Base-by-base conservation (phyloP, 768 basidiomycete species). In the Trametes cubensis region DNA sequence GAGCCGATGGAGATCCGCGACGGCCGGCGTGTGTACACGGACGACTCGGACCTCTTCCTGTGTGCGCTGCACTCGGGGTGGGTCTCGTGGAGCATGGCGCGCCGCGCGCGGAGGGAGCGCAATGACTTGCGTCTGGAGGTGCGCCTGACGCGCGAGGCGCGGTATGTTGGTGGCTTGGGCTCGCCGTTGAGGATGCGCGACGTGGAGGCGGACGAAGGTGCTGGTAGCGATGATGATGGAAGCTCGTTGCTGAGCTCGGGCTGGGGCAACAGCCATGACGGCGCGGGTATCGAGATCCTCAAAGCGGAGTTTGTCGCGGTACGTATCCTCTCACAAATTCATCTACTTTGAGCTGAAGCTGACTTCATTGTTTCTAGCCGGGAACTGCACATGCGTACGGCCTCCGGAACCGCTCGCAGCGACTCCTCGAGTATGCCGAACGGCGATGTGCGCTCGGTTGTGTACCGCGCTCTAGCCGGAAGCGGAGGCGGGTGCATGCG, bases 201-300 rank as follows among this genome's bases (percentile, higher is more conserved):
- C 23, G 57, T 7, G 52, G 41, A 21, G 23, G 40, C 51, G 40
- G 58, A 61, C 44, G 62, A 47, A 14, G 63, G 70, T 65, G 45
- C 45, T 7, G 57, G 48, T 41, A 28, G 38, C 34, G 23, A 60
- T 18, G 68, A 68, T 20, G 70, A 73, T 61, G 61, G 77, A 66
- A 71, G 68, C 66, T 46, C 69, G 61, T 50, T 74, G 67, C 70
- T 64, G 70, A 78, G 68, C 62, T 86, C 83, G 10, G 83, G 83
- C 0, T 90, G 90, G 90, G 89, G 89, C n/a, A 84, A 82, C 65
- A 85, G 86, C 2, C 90, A 91, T 64, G 89, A 90, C 63, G 90
- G 90, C 25, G 85, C 86, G 67, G 88, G 86, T 25, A 81, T 90
- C 67, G 90, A 90, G 76, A 81, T 92, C 55, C 72, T 91, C 18